Percentiles rank a stretch among this genome's conserved stretches.
phyloP scores from a whole-genome alignment of 2,329 filamentous ascomycete species.

The Penicillium sp. region DNA sequence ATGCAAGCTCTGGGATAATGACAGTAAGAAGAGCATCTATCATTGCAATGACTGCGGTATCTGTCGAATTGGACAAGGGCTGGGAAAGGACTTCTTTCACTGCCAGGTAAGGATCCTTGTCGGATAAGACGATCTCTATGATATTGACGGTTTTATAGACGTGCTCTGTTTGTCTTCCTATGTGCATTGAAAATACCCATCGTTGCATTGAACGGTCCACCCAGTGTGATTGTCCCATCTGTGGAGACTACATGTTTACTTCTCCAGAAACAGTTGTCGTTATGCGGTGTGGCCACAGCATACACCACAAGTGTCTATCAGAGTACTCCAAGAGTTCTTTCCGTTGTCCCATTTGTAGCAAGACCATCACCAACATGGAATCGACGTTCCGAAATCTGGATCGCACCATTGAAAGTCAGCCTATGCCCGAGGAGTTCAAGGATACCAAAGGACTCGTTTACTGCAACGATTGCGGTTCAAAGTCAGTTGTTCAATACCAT shows the following conservation, averaged over 20 bases:
- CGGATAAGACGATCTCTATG: background rate
- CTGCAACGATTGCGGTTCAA: constrained; percentile 92
- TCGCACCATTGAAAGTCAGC: constrained; percentile 79
- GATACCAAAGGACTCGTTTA: constrained; percentile 79
- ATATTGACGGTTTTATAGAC: constrained; percentile 53
- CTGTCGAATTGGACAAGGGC: constrained; percentile 81
- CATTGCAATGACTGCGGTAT: constrained; percentile 96
- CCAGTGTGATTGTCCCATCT: constrained; percentile 95
- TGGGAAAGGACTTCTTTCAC: constrained; percentile 96
- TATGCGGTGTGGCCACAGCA: constrained; percentile 93
- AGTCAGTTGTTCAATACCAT: constrained; percentile 83
- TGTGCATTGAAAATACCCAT: constrained; percentile 78
- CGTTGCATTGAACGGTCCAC: constrained; percentile 92
- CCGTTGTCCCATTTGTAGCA: constrained; percentile 94
- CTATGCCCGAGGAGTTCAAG: constrained; percentile 82
- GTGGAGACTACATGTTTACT: constrained; percentile 93
- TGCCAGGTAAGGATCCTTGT: constrained; percentile 71
- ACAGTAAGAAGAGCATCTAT: constrained; percentile 86
- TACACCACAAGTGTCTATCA: constrained; percentile 85
- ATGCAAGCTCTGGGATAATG: constrained; percentile 97
- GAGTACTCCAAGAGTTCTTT: constrained; percentile 88
- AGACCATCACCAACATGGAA: constrained; percentile 97
- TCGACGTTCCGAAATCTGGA: constrained; percentile 89
- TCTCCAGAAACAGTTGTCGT: constrained; percentile 86
- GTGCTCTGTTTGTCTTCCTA: constrained; percentile 92